A percentile compares a stretch with the other conserved stretches of the same genome.
Evolutionary conservation across 2,329 filamentous ascomycete genomes (phyloP).

Genomic region (Talaromyces pinophilus): DNA sequence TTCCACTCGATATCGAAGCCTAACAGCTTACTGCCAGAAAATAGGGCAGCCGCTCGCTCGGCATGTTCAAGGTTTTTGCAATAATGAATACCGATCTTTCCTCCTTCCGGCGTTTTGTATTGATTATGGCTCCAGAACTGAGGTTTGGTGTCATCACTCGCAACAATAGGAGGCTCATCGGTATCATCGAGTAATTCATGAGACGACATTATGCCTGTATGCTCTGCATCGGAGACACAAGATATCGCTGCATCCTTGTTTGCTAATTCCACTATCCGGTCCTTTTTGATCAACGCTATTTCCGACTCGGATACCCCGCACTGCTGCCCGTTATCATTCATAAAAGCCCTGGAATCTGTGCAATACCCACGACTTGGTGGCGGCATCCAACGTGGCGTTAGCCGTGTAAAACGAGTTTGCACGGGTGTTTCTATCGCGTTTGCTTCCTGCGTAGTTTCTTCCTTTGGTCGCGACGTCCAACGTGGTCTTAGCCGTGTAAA

Average conservation of each 20-base stretch:
- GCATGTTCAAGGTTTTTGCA: constrained; percentile 68
- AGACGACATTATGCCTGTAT: constrained; percentile 7
- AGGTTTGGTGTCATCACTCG: constrained; percentile 11
- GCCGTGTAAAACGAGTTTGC: background rate
- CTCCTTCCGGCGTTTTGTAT: constrained; percentile 51
- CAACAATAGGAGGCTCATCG: background rate
- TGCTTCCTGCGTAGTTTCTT: background rate
- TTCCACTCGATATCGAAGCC: constrained; percentile 92
- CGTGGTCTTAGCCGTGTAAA: background rate
- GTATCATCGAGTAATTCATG: background rate
- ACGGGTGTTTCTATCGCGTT: background rate
- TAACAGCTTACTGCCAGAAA: constrained; percentile 68
- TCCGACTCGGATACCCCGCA: constrained; percentile 14
- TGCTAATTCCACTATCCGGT: background rate
- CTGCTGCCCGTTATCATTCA: background rate
- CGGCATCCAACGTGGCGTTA: background rate
- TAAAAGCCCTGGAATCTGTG: constrained; percentile 22
- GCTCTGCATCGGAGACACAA: background rate
- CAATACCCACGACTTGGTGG: background rate
- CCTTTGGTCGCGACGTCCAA: background rate
- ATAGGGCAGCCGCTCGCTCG: constrained; percentile 66
- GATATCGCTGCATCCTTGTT: constrained; percentile 5
- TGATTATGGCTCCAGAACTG: constrained; percentile 38
- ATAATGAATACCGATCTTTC: constrained; percentile 72
- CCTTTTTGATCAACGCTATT: background rate